Percentiles rank a stretch among this genome's conserved stretches.
phyloP scores from a whole-genome alignment of 2,329 filamentous ascomycete species.

The Sclerotinia sclerotiorum region DNA sequence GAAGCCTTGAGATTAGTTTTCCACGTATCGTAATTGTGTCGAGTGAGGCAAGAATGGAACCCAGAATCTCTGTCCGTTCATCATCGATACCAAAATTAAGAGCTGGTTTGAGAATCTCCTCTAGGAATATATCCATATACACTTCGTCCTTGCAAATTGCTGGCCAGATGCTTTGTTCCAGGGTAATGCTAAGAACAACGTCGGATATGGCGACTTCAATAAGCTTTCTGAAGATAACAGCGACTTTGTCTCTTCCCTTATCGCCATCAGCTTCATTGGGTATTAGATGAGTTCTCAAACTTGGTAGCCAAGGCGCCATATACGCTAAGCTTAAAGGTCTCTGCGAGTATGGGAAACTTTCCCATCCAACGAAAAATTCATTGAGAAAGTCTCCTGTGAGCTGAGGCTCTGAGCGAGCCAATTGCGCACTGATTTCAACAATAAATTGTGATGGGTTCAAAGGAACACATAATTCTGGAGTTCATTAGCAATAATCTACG shows the following conservation, averaged over 20 bases:
- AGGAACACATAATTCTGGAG: slow-evolving; percentile 60
- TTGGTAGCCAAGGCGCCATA: slow-evolving; percentile 67
- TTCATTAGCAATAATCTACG: slow-evolving; percentile 22
- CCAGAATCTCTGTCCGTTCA: slow-evolving; percentile 59
- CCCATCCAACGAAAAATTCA: slow-evolving; percentile 73
- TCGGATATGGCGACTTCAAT: slow-evolving; percentile 65
- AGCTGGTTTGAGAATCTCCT: slow-evolving; percentile 65
- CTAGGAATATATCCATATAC: slow-evolving; percentile 64
- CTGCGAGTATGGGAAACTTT: slow-evolving; percentile 66
- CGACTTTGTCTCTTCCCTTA: slow-evolving; percentile 64
- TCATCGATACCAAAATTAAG: slow-evolving; percentile 58
- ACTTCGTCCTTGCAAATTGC: slow-evolving; percentile 63
- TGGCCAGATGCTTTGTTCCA: slow-evolving; percentile 68
- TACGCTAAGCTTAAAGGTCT: slow-evolving; percentile 66
- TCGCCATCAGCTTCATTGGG: slow-evolving; percentile 61
- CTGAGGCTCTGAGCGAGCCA: slow-evolving; percentile 64
- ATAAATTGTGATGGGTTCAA: slow-evolving; percentile 64
- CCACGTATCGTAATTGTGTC: slow-evolving; percentile 65
- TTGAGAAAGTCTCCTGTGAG: slow-evolving; percentile 68
- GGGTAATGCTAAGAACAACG: slow-evolving; percentile 55
- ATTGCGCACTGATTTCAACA: slow-evolving; percentile 62
- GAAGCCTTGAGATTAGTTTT: slow-evolving; percentile 62
- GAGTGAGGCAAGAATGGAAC: slow-evolving; percentile 62
- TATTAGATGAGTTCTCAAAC: slow-evolving; percentile 59
- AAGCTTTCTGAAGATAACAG: slow-evolving; percentile 62